Base-by-base conservation (phyloP, 139 green algal species). In the Chlorella vulgaris region DNA sequence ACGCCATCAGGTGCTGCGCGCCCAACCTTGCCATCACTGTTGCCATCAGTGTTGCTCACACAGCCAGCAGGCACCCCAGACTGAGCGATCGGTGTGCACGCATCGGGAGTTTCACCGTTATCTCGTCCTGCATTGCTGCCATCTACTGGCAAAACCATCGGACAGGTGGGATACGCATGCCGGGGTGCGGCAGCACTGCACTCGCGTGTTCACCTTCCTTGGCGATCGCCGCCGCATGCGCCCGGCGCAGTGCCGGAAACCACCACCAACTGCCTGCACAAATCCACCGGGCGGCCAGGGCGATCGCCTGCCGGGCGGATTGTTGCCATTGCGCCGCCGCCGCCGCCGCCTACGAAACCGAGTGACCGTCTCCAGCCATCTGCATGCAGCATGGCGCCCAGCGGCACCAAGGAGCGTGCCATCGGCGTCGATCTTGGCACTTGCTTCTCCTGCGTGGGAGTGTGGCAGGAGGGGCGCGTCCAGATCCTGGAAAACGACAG, bases 401-500 rank as follows among this genome's bases (percentile, higher is more conserved):
- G 47, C n/a, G n/a, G n/a, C 47, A 58, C 47, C 47, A 58, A 58
- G 47, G 47, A 58, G 47, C 55, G 18, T 29, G 55, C 55, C 21
- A 65, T 65, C n/a, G 92, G 92, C 29, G 96, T 96, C 74, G 93
- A 96, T 67, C 67, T 96, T 62, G 93, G 93, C 47, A 96, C 93
- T 13, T 95, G 91, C 7, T 96, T 94, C 74, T 71, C 55, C 74
- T 83, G 77, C 35, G 77, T 83, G 50, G 77, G 77, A 2, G 66
- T 83, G 50, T 83, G 94, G 95, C 93, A 97, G 89, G 90, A 96
- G 60, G 92, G 93, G 69, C 84, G 90, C 7, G 93, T 97, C 3
- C 91, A 97, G 85, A 97, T 98, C 81, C 96, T 98, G 36, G 92
- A 93, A 31, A 97, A 97, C 78, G 94, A 98, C 91, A 97, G 68